phyloP scores from a whole-genome alignment of 768 basidiomycete species.

The Tylopilus rubrobrunneus region DNA sequence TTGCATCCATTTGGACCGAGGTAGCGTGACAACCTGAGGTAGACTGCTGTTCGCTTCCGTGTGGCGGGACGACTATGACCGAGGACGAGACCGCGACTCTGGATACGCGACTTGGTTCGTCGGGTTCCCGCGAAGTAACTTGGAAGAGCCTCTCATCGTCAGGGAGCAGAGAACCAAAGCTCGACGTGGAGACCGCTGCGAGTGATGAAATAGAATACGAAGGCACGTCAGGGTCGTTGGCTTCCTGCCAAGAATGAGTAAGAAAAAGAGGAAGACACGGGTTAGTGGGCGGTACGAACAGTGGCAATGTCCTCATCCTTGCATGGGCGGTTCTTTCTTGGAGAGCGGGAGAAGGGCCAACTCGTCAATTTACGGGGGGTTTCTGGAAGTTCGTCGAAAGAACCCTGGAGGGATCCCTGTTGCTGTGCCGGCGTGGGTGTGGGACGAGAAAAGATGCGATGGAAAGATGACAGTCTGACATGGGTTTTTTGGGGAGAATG shows the following conservation, averaged over 20 bases:
- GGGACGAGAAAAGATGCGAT: conserved; percentile 30
- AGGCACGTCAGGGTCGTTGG: conserved; percentile 3
- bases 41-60: not conserved
- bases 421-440: conserved; percentile 8
- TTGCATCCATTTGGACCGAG: conserved; percentile 1
- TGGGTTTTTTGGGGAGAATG: conserved; percentile 16
- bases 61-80: not conserved
- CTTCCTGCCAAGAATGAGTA: conserved; percentile 6
- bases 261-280: not conserved
- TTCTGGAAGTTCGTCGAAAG: conserved; percentile 9
- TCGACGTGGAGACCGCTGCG: conserved; percentile 26
- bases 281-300: conserved; percentile 9
- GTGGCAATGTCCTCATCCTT: conserved; percentile 3
- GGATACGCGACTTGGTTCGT: conserved; percentile 5
- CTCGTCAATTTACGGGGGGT: conserved; percentile 26
- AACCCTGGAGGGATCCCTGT: conserved; percentile 5
- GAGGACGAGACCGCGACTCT: conserved; percentile 6
- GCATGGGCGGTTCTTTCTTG: conserved; percentile 15
- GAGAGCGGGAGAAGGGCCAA: conserved; percentile 30
- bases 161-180: conserved; percentile 29
- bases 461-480: conserved; percentile 21
- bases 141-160: conserved; percentile 24
- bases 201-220: conserved; percentile 14
- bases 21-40: not conserved
- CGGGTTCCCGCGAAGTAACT: conserved; percentile 8